Conservation (phyloP, 306 rosid species). For the Adenanthera pavonina region DNA sequence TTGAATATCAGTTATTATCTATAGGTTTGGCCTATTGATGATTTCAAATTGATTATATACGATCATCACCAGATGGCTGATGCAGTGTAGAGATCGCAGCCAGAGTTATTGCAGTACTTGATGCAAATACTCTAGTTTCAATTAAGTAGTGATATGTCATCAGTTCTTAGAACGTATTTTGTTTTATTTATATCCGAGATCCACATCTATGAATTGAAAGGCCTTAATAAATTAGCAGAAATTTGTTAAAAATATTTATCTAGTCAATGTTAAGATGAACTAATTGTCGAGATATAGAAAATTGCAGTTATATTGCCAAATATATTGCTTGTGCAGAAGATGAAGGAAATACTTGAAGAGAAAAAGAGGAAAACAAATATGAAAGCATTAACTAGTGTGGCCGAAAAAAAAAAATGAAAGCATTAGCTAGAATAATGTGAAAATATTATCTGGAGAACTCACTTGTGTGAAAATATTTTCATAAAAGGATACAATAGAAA, state of each 20-base stretch:
- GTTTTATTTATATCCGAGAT: not conserved
- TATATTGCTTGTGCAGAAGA: not conserved
- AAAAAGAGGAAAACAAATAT: not conserved
- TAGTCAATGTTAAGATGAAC: not conserved
- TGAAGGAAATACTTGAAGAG: not conserved
- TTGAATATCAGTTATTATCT: constrained; percentile 12
- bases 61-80: not conserved
- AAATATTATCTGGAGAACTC: not conserved
- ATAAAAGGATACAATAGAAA: not conserved
- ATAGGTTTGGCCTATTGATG: constrained; percentile 2
- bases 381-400: not conserved
- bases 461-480: not conserved
- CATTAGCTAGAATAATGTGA: not conserved
- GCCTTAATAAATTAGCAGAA: not conserved
- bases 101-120: not conserved
- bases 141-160: not conserved
- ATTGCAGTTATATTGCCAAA: not conserved
- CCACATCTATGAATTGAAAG: too few species aligned
- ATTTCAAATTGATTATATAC: not conserved
- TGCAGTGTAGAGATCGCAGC: constrained; percentile 13
- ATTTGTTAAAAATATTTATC: not conserved
- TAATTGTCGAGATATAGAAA: not conserved
- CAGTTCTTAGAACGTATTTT: not conserved
- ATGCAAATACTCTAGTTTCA: not conserved
- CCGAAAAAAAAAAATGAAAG: too few species aligned